Base-by-base conservation (phyloP, 805 yeast genomes). In the Yarrowia sp. region DNA sequence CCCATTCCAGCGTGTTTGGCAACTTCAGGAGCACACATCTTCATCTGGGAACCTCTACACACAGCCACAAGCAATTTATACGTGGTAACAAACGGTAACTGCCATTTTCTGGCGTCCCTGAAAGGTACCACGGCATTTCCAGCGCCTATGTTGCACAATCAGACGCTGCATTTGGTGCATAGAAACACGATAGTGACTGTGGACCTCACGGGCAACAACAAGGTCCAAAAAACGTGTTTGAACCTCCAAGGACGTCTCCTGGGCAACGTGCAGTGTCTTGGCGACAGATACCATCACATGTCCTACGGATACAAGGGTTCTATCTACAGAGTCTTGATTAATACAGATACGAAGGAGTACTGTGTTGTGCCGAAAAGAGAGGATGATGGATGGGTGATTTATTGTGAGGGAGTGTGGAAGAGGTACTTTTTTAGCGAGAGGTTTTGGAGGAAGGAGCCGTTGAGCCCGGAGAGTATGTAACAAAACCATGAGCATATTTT, bases 31-130 rank as follows among this genome's bases (percentile, higher is more conserved):
- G 36, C 48, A 16, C 63, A 56, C 15, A 41, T 56, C 15, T 56
- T 56, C 63, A 41, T 56, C 48, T 56, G 63, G 63, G 63, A 56
- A 42, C 63, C 63, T 16, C 63, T 56, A 15, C 48, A 56, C 16
- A 41, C 63, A 0, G 63, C 63, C 22, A 56, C 63, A 3, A 41
- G 48, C 15, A 56, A 56, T 9, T 40, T 56, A 15, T 56, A 56
- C 63, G 48, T 56, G 38, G 48, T 56, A n/a, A 56, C 38, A 14
- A 56, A 56, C 38, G 63, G 63, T 5, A 41, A 38, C 2, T 56
- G 63, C 19, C 63, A 56, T 22, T 56, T 41, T 56, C 63, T 56
- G 12, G 42, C 40, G 11, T 56, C 48, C 11, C 40, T 56, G 15
- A 56, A 41, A 22, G 63, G 63, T 3, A 56, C 63, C 5, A 56